A percentile compares a stretch with the other conserved stretches of the same genome.
These are phyloP conservation scores for Cladosporium velox DNA, from an alignment of 2,329 filamentous ascomycete species.

Conservation along the genomic window DNA sequence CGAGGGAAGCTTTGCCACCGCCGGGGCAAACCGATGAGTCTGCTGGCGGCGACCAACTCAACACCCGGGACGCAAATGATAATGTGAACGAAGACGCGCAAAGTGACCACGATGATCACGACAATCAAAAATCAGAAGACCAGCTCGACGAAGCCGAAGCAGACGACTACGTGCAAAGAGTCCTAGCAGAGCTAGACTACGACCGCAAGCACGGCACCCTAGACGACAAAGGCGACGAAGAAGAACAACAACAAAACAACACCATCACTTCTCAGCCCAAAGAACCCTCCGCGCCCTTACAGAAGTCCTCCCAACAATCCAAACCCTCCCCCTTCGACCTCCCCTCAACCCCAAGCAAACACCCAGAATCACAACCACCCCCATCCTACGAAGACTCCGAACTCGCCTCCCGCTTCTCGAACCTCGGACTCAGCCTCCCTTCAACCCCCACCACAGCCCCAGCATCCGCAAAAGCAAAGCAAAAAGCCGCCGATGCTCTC, in stretches of 20 bases:
- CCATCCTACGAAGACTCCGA: constrained; percentile 44
- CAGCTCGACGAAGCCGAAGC: constrained; percentile 43
- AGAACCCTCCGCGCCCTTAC: background rate
- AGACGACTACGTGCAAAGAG: constrained; percentile 48
- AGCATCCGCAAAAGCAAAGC: constrained; percentile 32
- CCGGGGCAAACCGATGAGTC: constrained; percentile 21
- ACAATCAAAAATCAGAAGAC: constrained; percentile 29
- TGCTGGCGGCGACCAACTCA: constrained; percentile 24
- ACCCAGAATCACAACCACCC: constrained; percentile 26
- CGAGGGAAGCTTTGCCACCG: constrained; percentile 42
- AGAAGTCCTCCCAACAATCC: background rate
- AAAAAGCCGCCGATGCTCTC: constrained; percentile 26
- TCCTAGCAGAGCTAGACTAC: constrained; percentile 50
- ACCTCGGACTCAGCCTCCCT: constrained; percentile 48
- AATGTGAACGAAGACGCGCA: constrained; percentile 1
- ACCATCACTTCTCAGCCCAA: background rate
- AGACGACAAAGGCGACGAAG: constrained; percentile 22
- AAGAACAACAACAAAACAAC: background rate
- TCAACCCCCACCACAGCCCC: constrained; percentile 50
- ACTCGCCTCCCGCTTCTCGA: constrained; percentile 48
- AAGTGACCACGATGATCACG: constrained; percentile 3
- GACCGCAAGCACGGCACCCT: constrained; percentile 42
- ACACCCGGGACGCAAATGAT: constrained; percentile 19
- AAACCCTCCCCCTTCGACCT: constrained; percentile 27
- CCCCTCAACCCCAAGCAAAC: constrained; percentile 37